Evolutionary conservation across 805 yeast genomes (phyloP).

Genomic region (Suhomyces faveliae): DNA sequence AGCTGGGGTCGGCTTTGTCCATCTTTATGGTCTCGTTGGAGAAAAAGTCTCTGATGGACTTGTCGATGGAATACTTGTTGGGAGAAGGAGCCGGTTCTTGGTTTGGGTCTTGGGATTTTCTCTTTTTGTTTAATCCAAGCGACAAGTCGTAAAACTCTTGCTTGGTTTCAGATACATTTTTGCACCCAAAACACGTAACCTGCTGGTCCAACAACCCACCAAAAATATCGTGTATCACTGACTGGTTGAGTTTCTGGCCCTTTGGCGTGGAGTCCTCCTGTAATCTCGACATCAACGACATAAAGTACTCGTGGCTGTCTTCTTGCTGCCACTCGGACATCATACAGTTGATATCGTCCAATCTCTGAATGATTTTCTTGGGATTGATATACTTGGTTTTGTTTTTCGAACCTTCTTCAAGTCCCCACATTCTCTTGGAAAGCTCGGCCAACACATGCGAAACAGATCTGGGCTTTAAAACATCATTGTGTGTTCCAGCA

Average conservation of each 20-base stretch:
- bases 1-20: conserved; percentile 58
- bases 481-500: conserved; percentile 48
- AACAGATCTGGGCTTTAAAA: conserved; percentile 56
- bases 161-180: conserved; percentile 77
- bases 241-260: conserved; percentile 77
- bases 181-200: conserved; percentile 80
- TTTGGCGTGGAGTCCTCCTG: conserved; percentile 93
- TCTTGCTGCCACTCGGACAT: conserved; percentile 98
- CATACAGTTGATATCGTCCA: conserved; percentile 89
- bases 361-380: conserved; percentile 62
- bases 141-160: conserved; percentile 95
- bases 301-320: conserved; percentile 95
- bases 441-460: conserved; percentile 68
- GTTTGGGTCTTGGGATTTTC: conserved; percentile 10
- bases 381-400: conserved; percentile 63
- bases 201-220: conserved; percentile 87
- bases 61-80: conserved; percentile 62
- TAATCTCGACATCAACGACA: conserved; percentile 82
- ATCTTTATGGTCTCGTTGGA: conserved; percentile 73
- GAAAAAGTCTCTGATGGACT: conserved; percentile 78
- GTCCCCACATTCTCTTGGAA: conserved; percentile 64
- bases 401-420: conserved; percentile 35
- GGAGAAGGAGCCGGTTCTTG: neutral
- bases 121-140: conserved; percentile 61
- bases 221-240: conserved; percentile 87